Evolutionary conservation across 495 filamentous ascomycete species (phyloP), one percentile per base, ranked within the genome.

Genomic region (Penicillium alfredii): DNA sequence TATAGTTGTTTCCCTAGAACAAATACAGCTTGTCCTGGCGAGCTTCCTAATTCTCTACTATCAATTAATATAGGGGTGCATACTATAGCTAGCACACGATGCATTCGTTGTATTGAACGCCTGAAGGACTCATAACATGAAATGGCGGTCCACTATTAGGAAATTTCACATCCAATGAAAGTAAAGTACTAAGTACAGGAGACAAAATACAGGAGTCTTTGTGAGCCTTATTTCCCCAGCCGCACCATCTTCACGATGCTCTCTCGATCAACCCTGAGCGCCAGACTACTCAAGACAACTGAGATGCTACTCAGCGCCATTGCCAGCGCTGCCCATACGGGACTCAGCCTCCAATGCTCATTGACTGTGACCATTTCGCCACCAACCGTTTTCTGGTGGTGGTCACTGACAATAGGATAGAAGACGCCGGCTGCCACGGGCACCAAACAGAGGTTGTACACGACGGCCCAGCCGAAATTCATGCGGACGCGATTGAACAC

Each of bases 381-480:
- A 39, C 48, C 53, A 7, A 48, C 25, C 28, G 35, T 47, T 4
- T 47, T 57, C 26, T 80, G 72, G 16, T 55, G 52, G 14, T 76
- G 72, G 4, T 60, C 57, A 30, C 59, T 73, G 8, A 63, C 58
- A 28, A 87, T 66, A 1, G 86, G 80, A 55, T 88, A 94, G 7
- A 94, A 62, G 8, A 80, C 78, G 2, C 88, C 88, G 1, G 86
- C 88, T 2, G 88, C 86, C 26, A 95, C 67, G 3, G 88, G 88
- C n/a, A 95, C 58, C 3, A 85, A 77, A 29, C 81, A 53, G 7
- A 81, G 33, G 49, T 95, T 95, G 53, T 94, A 95, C 3, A 93
- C 61, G n/a, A 87, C 59, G 3, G 88, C 88, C 88, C 88, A 95
- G 17, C 58, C 74, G 55, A 94, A 95, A 50, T 95, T 95, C 64